Evolutionary conservation across 352 stramenopile species (phyloP).

Genomic region (Blastocystis hominis): DNA sequence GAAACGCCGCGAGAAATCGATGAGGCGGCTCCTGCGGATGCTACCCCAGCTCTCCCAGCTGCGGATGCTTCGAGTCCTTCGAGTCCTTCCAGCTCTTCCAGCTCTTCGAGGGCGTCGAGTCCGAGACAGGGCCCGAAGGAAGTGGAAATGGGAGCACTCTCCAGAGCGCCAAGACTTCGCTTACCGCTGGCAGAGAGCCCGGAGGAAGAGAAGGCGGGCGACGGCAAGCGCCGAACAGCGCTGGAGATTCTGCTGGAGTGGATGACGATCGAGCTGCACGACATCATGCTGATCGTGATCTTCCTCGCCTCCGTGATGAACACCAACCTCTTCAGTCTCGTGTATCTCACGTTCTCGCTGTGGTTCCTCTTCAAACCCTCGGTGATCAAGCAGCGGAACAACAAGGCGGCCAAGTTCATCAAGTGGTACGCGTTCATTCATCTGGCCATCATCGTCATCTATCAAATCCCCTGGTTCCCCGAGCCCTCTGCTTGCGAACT

Average conservation of each 20-base stretch:
- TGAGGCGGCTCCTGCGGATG: not conserved
- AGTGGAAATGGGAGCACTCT: not conserved
- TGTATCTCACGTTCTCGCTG: conserved; percentile 24
- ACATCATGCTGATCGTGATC: conserved; percentile 45
- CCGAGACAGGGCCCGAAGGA: not conserved
- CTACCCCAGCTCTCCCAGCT: not conserved
- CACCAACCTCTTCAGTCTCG: conserved; percentile 10
- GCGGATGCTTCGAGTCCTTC: not conserved
- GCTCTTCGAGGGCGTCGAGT: not conserved
- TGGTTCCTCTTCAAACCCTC: conserved; percentile 1
- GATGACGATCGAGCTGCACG: conserved; percentile 17
- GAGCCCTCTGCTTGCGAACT: conserved; percentile 9
- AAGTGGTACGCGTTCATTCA: conserved; percentile 50
- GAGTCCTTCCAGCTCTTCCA: not conserved
- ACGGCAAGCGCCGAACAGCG: not conserved
- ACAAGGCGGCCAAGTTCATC: conserved; percentile 4
- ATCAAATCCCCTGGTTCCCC: conserved; percentile 21
- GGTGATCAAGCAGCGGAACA: conserved; percentile 20
- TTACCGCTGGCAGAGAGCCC: not conserved
- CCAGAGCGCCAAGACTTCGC: no score
- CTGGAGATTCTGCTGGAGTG: not conserved
- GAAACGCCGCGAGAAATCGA: not conserved
- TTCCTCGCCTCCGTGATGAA: conserved; percentile 47
- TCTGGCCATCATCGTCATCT: conserved; percentile 16
- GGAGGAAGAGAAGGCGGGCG: not conserved